Conservation (phyloP, 108 stramenopile genomes). For the Cyclotella kingstonii region DNA sequence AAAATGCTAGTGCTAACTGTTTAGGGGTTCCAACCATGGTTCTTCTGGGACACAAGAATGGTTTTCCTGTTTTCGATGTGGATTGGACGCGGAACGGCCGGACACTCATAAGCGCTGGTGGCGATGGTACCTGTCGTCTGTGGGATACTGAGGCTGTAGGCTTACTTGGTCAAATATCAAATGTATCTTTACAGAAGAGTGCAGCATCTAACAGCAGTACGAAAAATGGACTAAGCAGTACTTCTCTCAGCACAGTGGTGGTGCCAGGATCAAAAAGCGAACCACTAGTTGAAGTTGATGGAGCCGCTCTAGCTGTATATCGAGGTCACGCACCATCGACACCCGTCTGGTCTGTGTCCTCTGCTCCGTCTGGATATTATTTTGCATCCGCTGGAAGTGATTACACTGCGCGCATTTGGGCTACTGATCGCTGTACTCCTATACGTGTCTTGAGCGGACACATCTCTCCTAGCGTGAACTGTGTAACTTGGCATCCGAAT, state of each 20-base stretch:
- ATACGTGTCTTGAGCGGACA: conserved; percentile 94
- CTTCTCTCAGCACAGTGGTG: conserved; percentile 42
- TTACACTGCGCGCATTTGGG: conserved; percentile 92
- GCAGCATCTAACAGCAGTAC: conserved; percentile 4
- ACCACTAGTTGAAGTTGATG: conserved; percentile 49
- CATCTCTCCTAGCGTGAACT: conserved; percentile 81
- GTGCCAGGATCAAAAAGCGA: conserved; percentile 67
- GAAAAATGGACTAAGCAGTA: conserved; percentile 10
- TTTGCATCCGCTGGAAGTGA: conserved; percentile 93
- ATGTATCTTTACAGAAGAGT: conserved; percentile 35
- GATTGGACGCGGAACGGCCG: conserved; percentile 86
- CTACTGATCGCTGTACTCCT: conserved; percentile 84
- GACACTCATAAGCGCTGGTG: conserved; percentile 78
- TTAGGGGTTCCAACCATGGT: conserved; percentile 55
- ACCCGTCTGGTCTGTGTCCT: conserved; percentile 80
- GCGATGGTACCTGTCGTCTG: conserved; percentile 80
- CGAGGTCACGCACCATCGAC: conserved; percentile 76
- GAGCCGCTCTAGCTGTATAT: conserved; percentile 82
- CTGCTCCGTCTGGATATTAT: conserved; percentile 92
- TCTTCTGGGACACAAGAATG: conserved; percentile 87
- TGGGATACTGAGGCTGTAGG: conserved; percentile 88
- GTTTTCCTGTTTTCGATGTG: conserved; percentile 87
- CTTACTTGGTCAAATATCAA: conserved; percentile 59
- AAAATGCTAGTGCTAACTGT: conserved; percentile 21
- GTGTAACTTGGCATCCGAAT: conserved; percentile 93